Percentiles rank a stretch among this genome's conserved stretches.
phyloP scores from a whole-genome alignment of 116 monocot genomes.

The Papilionanthe hybrid region DNA sequence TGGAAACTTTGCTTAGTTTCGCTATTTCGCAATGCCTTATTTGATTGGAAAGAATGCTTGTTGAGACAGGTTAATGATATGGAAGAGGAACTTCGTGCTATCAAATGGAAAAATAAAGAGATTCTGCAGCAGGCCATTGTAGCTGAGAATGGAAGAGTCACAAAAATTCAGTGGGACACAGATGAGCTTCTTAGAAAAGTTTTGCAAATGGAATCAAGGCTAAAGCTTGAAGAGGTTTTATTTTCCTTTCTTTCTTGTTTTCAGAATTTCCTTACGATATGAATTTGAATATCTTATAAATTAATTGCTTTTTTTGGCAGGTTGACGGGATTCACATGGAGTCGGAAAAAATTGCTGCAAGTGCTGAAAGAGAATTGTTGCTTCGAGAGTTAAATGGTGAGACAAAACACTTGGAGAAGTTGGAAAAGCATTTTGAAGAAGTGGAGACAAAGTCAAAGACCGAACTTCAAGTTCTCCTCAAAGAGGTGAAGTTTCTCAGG shows the following conservation, averaged over 20 bases:
- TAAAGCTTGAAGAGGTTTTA: slow-evolving; percentile 63
- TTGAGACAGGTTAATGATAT: slow-evolving; percentile 81
- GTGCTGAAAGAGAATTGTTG: slow-evolving; percentile 19
- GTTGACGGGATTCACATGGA: slow-evolving; percentile 49
- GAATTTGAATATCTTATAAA: neutral
- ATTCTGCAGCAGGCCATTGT: slow-evolving; percentile 82
- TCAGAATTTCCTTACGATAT: neutral
- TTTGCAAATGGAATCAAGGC: slow-evolving; percentile 66
- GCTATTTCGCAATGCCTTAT: too few species aligned
- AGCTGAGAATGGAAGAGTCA: slow-evolving; percentile 81
- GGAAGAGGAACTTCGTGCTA: slow-evolving; percentile 81
- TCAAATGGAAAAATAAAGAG: slow-evolving; percentile 75
- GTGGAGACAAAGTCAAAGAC: slow-evolving; percentile 82
- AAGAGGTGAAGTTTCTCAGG: slow-evolving; percentile 85
- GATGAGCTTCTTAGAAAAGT: slow-evolving; percentile 80
- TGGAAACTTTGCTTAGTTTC: too few species aligned
- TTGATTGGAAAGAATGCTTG: neutral
- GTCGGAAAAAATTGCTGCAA: slow-evolving; percentile 40
- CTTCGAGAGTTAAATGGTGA: slow-evolving; percentile 48
- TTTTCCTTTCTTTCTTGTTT: slow-evolving; percentile 2
- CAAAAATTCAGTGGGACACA: slow-evolving; percentile 97
- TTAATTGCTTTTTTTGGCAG: slow-evolving; percentile 26
- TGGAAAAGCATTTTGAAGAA: slow-evolving; percentile 54
- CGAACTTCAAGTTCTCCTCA: slow-evolving; percentile 87
- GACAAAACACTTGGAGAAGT: slow-evolving; percentile 40